phyloP scores from a whole-genome alignment of 2,329 filamentous ascomycete species.

The Calonectria hawksworthii region DNA sequence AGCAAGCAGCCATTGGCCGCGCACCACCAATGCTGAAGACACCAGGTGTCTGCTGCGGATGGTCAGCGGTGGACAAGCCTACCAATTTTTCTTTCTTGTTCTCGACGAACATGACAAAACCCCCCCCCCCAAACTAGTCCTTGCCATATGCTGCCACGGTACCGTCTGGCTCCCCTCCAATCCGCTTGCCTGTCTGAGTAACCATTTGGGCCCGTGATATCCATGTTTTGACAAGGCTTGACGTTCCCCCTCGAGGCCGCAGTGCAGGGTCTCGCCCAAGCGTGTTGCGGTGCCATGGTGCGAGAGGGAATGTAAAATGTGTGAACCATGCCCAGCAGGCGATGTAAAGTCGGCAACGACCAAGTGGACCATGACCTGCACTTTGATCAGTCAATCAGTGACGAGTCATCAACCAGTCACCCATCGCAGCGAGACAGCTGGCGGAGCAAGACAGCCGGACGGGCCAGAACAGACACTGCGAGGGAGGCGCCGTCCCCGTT shows the following conservation, averaged over 20 bases:
- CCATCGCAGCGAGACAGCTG: not conserved
- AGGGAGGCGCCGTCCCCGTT: slow-evolving; percentile 42
- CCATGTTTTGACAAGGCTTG: slow-evolving; percentile 9
- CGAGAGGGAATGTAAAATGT: slow-evolving; percentile 8
- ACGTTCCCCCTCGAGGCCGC: not conserved
- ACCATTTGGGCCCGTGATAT: not conserved
- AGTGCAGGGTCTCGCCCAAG: not conserved
- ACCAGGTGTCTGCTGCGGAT: slow-evolving; percentile 27
- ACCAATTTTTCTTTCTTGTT: slow-evolving; percentile 14
- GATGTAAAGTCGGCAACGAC: not conserved
- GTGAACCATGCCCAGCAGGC: slow-evolving; percentile 13
- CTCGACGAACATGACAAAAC: slow-evolving; percentile 13
- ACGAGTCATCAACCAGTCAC: not conserved
- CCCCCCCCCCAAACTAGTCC: slow-evolving; percentile 33
- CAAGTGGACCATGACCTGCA: not conserved
- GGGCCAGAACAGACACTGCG: slow-evolving; percentile 1
- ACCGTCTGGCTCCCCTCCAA: slow-evolving; percentile 23
- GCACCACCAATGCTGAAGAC: slow-evolving; percentile 12
- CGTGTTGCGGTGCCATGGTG: not conserved
- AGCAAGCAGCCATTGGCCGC: slow-evolving; percentile 11
- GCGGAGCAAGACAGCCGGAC: slow-evolving; percentile 16
- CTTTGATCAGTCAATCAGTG: not conserved
- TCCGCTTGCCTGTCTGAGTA: slow-evolving; percentile 1
- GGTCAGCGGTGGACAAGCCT: slow-evolving; percentile 18
- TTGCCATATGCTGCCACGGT: slow-evolving; percentile 21